Evolutionary conservation across 1,139 yeast species (phyloP), one percentile per base, ranked within the genome.

Genomic region (Pichia sp.): DNA sequence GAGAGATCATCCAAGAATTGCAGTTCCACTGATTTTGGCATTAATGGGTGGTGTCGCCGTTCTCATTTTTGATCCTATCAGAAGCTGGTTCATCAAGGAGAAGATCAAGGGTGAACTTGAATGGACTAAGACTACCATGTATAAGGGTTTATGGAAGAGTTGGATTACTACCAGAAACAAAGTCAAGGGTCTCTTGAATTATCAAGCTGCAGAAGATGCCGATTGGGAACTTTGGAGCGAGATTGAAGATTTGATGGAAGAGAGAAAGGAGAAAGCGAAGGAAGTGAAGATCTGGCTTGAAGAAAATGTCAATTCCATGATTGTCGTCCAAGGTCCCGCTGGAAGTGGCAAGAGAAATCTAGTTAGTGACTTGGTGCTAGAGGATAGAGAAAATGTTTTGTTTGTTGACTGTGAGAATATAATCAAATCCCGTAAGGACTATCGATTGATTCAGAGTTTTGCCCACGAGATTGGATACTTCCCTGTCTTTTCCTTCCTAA

Each of bases 401-500:
- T 69, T 74, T 37, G 57, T 91, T 34, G 94, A 91, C 58, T 88
- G 96, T 64, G 94, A 84, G 39, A 64, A 66, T 28, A 60, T 91
- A 39, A 69, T 74, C 21, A 84, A 83, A 50, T 67, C 93, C 2
- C 66, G 95, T 49, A 75, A 79, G 19, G 96, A 87, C 42, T 67
- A 80, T 3, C 69, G 70, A 21, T 76, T 86, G 46, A 63, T 91
- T 35, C 71, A 72, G 40, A 69, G 70, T 32, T 72, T 87, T 11
- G 87, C 97, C 0, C 63, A 62, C 26, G 88, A 85, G 54, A 55
- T 87, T 25, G 97, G 98, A 1, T 91, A 91, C 58, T 85, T 74
- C 64, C 98, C 98, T 0, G 80, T 86, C 3, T 91, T 91, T 57
- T 84, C 96, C 10, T 91, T 97, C 96, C 64, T 88, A 45, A 86